Evolutionary conservation across 2,329 filamentous ascomycete species (phyloP).

Genomic region (Exophiala dermatitidis): DNA sequence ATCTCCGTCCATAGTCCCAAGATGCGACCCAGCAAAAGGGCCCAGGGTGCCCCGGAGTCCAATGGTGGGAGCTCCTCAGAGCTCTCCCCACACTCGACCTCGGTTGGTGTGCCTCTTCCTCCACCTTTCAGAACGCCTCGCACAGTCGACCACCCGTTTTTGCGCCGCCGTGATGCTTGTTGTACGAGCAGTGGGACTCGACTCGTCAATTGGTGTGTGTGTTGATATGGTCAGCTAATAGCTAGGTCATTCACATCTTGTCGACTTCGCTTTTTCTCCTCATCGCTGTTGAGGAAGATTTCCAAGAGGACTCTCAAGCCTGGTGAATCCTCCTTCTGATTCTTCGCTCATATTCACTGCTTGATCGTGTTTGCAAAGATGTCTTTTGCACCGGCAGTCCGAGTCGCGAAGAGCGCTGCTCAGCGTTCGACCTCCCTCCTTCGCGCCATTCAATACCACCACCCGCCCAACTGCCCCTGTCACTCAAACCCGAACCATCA

Average conservation of each 20-base stretch:
- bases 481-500: conserved; percentile 82
- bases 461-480: conserved; percentile 82
- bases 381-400: conserved; percentile 37
- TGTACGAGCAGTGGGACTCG: background rate
- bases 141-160: background rate
- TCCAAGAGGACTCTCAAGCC: no score
- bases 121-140: background rate
- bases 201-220: background rate
- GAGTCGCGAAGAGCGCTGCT: conserved; percentile 42
- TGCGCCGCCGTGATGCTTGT: background rate
- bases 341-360: background rate
- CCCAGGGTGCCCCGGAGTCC: background rate
- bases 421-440: conserved; percentile 55
- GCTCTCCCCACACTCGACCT: conserved; percentile 11
- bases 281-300: no score
- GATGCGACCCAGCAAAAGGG: background rate
- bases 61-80: background rate
- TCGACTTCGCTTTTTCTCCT: no score
- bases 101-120: conserved; percentile 1
- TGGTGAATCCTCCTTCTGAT: no score
- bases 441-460: conserved; percentile 82
- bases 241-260: no score
- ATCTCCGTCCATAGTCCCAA: background rate
- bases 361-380: conserved; percentile 2
- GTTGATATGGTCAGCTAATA: no score